Conservation (phyloP, 129 eudicot species). For the carrot (Daucus carota) region DNA sequence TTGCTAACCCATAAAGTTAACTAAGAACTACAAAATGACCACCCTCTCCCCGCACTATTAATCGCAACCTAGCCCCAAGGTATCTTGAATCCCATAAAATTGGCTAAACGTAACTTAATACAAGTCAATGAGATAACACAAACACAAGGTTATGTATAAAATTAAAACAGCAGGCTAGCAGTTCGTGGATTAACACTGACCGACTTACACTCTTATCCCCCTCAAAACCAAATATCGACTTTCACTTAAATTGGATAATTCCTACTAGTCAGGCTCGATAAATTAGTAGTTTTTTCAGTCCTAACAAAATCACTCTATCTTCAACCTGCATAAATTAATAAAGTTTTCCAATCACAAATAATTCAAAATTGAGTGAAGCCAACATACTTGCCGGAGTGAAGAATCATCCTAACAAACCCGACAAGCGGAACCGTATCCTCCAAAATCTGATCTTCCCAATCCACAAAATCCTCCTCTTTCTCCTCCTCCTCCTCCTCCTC, state of each 20-base stretch:
- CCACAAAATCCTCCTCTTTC: constrained; percentile 55
- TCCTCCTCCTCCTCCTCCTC: constrained; percentile 24
- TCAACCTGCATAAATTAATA: background rate
- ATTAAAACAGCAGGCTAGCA: background rate
- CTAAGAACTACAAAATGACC: background rate
- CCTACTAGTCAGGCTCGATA: background rate
- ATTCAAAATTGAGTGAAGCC: background rate
- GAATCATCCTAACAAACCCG: constrained; percentile 92
- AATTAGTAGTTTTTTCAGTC: background rate
- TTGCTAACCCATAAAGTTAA: background rate
- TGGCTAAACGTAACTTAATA: background rate
- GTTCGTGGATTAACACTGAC: background rate
- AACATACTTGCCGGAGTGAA: constrained; percentile 85
- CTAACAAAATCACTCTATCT: background rate
- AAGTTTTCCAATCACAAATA: background rate
- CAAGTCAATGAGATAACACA: background rate
- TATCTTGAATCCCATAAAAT: background rate
- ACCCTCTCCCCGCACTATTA: background rate
- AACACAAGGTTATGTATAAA: background rate
- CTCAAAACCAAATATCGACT: background rate
- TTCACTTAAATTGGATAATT: background rate
- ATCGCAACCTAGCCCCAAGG: background rate
- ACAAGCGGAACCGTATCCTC: constrained; percentile 91
- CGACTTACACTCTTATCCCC: background rate
- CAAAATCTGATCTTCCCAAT: constrained; percentile 91